phyloP scores from a whole-genome alignment of 2,329 filamentous ascomycete species.

The Apiospora phragmitis region DNA sequence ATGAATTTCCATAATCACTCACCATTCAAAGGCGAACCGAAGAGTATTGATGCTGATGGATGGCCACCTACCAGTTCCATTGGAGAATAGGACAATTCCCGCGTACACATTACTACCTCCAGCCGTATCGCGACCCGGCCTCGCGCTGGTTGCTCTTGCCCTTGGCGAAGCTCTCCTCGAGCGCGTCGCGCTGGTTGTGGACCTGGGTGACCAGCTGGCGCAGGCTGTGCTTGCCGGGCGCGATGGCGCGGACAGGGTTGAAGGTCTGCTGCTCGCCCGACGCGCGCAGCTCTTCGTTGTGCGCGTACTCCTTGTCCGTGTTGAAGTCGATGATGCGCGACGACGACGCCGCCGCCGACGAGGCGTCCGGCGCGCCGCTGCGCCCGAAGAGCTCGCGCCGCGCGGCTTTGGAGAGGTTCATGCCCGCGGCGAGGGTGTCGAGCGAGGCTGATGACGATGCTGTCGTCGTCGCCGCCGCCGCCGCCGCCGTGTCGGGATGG shows the following conservation, averaged over 20 bases:
- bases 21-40: background rate
- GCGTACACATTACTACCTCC: constrained; percentile 45
- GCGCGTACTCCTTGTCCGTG: constrained; percentile 81
- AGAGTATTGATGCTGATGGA: background rate
- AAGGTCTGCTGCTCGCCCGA: constrained; percentile 71
- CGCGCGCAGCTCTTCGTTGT: constrained; percentile 76
- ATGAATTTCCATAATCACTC: background rate
- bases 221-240: constrained; percentile 86
- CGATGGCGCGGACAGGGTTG: constrained; percentile 79
- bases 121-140: constrained; percentile 81
- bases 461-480: too few relatives aligned
- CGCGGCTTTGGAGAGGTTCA: constrained; percentile 77
- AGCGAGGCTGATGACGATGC: constrained; percentile 52
- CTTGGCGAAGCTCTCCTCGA: constrained; percentile 89
- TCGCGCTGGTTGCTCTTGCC: constrained; percentile 79
- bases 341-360: constrained; percentile 40
- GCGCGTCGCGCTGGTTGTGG: constrained; percentile 76
- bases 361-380: constrained; percentile 38
- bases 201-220: constrained; percentile 85
- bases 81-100: background rate
- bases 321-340: constrained; percentile 83
- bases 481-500: constrained; percentile 13
- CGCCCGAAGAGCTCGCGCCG: constrained; percentile 86
- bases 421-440: constrained; percentile 69
- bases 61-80: background rate